phyloP scores from a whole-genome alignment of 345 rosid genomes.

The Gossypium mustelinum region DNA sequence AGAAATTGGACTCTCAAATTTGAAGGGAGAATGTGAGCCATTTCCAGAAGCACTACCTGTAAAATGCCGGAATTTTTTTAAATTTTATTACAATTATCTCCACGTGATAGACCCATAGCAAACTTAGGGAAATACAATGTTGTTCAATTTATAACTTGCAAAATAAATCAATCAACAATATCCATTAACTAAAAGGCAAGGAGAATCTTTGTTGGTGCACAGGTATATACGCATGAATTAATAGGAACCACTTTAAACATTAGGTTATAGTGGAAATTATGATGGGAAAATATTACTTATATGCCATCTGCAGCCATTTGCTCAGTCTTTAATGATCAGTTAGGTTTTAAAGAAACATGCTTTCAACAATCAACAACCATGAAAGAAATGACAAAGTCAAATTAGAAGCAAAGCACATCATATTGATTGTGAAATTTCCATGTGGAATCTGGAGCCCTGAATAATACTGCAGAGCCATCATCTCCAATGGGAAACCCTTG shows the following conservation, averaged over 20 bases:
- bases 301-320: neutral
- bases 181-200: neutral
- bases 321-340: neutral
- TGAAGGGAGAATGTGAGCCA: constrained; percentile 62
- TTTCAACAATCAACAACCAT: neutral
- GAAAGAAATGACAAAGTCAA: neutral
- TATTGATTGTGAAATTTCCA: neutral
- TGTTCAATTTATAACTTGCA: neutral
- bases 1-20: constrained; percentile 48
- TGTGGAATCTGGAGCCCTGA: neutral
- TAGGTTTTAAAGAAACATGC: neutral
- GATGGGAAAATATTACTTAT: neutral
- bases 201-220: neutral
- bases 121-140: neutral
- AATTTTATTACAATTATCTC: neutral
- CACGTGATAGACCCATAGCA: neutral
- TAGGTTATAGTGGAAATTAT: neutral
- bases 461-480: neutral
- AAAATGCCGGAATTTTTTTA: neutral
- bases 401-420: neutral
- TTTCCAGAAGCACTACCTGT: constrained; percentile 76
- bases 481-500: neutral
- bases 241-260: neutral
- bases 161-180: neutral
- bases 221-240: neutral